Conservation (phyloP, 306 rosid species). For the Gastrolobium villosum region DNA sequence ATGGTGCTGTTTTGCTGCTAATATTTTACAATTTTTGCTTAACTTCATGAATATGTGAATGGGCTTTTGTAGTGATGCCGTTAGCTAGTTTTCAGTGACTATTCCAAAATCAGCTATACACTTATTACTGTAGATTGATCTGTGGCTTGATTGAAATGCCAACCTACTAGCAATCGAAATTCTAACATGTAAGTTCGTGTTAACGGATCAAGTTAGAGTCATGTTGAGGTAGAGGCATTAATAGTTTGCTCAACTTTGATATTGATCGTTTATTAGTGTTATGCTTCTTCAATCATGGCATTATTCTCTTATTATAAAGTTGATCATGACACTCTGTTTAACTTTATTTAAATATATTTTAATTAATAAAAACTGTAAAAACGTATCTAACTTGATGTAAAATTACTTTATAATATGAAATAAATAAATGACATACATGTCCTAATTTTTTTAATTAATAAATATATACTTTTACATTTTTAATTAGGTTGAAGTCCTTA, state of each 20-base stretch:
- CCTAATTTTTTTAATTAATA: too few species aligned
- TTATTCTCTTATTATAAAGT: background rate
- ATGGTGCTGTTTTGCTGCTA: constrained; percentile 42
- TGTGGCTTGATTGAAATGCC: constrained; percentile 32
- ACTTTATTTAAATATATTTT: background rate
- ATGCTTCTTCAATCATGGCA: background rate
- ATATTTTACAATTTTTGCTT: constrained; percentile 15
- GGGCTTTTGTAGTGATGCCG: constrained; percentile 15
- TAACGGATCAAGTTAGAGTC: constrained; percentile 5
- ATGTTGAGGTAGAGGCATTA: background rate
- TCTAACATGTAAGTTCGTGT: constrained; percentile 23
- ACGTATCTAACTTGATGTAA: too few species aligned
- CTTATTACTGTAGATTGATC: constrained; percentile 17
- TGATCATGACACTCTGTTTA: constrained; percentile 1
- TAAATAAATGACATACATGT: too few species aligned
- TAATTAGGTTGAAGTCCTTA: too few species aligned
- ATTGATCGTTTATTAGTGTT: background rate
- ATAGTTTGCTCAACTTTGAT: constrained; percentile 26
- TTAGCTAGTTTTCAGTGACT: constrained; percentile 23
- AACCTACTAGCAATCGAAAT: constrained; percentile 24
- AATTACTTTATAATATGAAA: too few species aligned
- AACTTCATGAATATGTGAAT: constrained; percentile 27
- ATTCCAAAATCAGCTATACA: constrained; percentile 4
- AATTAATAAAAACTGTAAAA: too few species aligned
- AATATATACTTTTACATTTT: too few species aligned